phyloP scores from a whole-genome alignment of 129 eudicot species.

The Erigeron canadensis region DNA sequence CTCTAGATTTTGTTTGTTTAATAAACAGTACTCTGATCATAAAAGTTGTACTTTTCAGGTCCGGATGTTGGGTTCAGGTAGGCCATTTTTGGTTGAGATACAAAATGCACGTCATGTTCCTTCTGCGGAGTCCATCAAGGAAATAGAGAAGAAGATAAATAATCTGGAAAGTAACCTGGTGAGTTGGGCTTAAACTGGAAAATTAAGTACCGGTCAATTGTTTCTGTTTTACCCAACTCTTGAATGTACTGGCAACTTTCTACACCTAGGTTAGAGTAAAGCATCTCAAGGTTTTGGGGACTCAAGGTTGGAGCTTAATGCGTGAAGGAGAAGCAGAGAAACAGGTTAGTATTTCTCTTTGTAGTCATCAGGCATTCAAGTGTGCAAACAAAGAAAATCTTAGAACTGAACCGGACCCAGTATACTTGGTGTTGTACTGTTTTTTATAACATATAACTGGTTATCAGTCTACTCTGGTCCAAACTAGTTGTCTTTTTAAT shows the following conservation, averaged over 20 bases:
- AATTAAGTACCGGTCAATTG: conserved; percentile 1
- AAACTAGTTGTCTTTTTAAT: too few relatives aligned
- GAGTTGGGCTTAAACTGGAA: conserved; percentile 30
- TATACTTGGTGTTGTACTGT: neutral
- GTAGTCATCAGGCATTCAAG: conserved; percentile 11
- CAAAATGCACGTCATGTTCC: conserved; percentile 78
- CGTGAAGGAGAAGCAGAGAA: conserved; percentile 99
- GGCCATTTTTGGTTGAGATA: conserved; percentile 90
- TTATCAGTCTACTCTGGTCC: too few relatives aligned
- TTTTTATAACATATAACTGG: too few relatives aligned
- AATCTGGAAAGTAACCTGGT: conserved; percentile 63
- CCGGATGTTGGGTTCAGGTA: conserved; percentile 97
- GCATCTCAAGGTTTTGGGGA: conserved; percentile 71
- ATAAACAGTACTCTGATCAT: conserved; percentile 2
- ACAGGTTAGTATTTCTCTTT: conserved; percentile 54
- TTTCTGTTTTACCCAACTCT: neutral
- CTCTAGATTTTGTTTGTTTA: neutral
- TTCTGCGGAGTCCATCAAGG: conserved; percentile 56
- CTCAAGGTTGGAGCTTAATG: conserved; percentile 85
- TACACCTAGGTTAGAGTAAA: conserved; percentile 69
- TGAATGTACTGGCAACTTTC: conserved; percentile 15
- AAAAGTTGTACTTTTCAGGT: conserved; percentile 48
- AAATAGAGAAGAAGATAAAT: conserved; percentile 71
- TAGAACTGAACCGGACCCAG: neutral
- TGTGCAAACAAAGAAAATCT: neutral